A percentile compares a stretch with the other conserved stretches of the same genome.
Conservation (phyloP, 2,329 filamentous ascomycete genomes). For the Pestalotiopsis sp. region DNA sequence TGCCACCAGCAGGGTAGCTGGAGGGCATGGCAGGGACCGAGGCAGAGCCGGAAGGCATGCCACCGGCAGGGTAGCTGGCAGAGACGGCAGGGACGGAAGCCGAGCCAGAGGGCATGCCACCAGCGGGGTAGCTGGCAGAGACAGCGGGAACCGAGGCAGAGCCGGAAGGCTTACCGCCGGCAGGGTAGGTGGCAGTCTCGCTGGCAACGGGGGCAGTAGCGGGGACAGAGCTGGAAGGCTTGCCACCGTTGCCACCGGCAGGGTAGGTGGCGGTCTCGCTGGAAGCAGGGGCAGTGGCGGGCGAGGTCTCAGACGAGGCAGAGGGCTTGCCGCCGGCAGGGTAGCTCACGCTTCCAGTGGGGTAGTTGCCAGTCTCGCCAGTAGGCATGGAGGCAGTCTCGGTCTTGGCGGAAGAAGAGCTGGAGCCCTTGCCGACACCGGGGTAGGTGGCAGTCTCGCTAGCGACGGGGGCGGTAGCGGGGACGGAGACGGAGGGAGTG, state of each 20-base stretch:
- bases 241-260: neutral
- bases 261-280: neutral
- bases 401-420: neutral
- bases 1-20: slow-evolving; percentile 1
- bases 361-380: neutral
- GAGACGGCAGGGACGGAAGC: slow-evolving; percentile 4
- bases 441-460: neutral
- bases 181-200: neutral
- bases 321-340: neutral
- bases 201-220: neutral
- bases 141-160: too few relatives aligned
- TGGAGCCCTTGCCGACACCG: neutral
- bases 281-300: neutral
- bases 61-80: slow-evolving; percentile 7
- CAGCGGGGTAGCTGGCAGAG: neutral
- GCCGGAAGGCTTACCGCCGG: neutral
- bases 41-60: neutral
- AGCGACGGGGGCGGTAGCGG: neutral
- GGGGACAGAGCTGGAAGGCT: neutral
- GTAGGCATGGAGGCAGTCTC: neutral
- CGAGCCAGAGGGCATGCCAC: neutral
- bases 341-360: neutral
- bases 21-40: slow-evolving; percentile 4
- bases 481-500: neutral
- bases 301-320: neutral